Evolutionary conservation across 2,329 filamentous ascomycete species (phyloP).

Genomic region (Capronia coronata): DNA sequence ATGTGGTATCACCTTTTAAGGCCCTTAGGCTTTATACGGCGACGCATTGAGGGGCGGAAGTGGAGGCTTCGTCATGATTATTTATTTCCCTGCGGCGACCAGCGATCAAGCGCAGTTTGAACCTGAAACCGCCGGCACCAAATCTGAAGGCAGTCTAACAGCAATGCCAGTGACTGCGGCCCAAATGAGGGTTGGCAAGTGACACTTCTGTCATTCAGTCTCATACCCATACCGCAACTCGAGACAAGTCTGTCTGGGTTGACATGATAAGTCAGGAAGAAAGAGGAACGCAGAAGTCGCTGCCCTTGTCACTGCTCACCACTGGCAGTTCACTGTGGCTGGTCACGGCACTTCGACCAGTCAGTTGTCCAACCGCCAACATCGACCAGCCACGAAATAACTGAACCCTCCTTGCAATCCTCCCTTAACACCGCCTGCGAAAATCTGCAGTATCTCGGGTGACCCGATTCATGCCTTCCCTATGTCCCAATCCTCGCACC

Average conservation of each 20-base stretch:
- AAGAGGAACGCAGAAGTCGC: neutral
- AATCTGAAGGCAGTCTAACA: neutral
- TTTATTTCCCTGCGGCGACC: neutral
- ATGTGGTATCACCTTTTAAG: too few species aligned
- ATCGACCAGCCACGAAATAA: conserved; percentile 1
- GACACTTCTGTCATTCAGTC: neutral
- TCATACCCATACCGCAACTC: neutral
- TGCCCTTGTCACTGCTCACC: neutral
- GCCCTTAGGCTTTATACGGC: neutral
- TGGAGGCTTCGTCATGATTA: conserved; percentile 1
- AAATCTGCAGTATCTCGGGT: neutral
- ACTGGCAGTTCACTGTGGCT: neutral
- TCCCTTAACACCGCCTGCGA: neutral
- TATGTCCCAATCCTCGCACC: conserved; percentile 45
- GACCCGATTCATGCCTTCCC: conserved; percentile 9
- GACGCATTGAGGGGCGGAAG: neutral
- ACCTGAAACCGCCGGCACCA: neutral
- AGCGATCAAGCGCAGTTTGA: neutral
- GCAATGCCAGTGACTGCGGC: neutral
- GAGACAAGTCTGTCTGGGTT: neutral
- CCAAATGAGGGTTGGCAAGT: neutral
- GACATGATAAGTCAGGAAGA: neutral
- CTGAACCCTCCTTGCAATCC: neutral
- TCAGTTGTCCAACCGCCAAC: conserved; percentile 9
- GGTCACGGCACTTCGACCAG: conserved; percentile 1